These are phyloP conservation scores for Talaromyces sp. DNA, from an alignment of 2,329 filamentous ascomycete species.

Conservation along the genomic window DNA sequence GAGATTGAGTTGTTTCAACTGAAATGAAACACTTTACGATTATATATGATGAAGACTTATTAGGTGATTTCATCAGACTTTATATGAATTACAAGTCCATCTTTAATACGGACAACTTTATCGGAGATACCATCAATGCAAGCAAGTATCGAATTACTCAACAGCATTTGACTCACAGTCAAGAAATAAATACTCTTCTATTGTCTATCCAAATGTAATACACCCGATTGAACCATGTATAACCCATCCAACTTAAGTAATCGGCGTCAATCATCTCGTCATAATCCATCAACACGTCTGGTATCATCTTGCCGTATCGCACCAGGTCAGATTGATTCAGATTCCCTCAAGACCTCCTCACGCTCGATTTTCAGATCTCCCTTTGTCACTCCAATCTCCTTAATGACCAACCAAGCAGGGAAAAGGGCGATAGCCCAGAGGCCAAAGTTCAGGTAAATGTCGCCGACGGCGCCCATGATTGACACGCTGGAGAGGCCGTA, in stretches of 20 bases:
- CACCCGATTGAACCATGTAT: no score
- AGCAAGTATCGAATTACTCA: no score
- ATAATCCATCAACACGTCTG: no score
- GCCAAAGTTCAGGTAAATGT: slow-evolving; percentile 67
- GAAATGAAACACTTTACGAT: neutral
- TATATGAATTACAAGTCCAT: neutral
- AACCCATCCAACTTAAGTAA: neutral
- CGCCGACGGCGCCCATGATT: slow-evolving; percentile 63
- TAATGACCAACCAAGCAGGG: slow-evolving; percentile 66
- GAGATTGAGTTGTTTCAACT: neutral
- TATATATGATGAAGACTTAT: neutral
- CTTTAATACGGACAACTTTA: no score
- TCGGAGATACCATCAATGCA: no score
- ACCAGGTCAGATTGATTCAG: neutral
- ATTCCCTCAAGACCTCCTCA: slow-evolving; percentile 19
- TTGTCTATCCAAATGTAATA: no score
- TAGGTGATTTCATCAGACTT: neutral
- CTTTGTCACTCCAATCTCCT: slow-evolving; percentile 48
- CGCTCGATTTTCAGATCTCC: slow-evolving; percentile 31
- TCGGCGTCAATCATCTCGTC: neutral
- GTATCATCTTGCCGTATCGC: neutral
- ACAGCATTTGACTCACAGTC: no score
- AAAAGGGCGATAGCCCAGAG: slow-evolving; percentile 63
- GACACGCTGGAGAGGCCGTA: slow-evolving; percentile 64
- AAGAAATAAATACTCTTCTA: no score